Evolutionary conservation across 257 asterid species (phyloP).

Genomic region (Anisodus tanguticus): DNA sequence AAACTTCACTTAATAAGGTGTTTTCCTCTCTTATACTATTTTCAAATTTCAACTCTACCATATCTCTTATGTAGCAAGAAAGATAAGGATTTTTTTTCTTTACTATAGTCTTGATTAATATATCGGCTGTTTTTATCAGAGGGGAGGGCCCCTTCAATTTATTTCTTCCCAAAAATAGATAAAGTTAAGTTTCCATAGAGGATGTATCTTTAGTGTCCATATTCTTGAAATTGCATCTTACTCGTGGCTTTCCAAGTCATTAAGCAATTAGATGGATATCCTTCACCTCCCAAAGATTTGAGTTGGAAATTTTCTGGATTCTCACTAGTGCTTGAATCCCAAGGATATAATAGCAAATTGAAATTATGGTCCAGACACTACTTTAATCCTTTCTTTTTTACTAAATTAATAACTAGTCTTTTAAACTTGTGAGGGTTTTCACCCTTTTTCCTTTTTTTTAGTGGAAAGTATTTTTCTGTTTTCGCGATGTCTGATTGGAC

Average conservation of each 20-base stretch:
- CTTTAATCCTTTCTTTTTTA: slow-evolving; percentile 31
- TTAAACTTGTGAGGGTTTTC: slow-evolving; percentile 24
- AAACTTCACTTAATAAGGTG: background rate
- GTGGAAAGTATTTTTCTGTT: background rate
- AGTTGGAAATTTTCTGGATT: slow-evolving; percentile 32
- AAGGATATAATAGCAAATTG: background rate
- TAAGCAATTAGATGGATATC: slow-evolving; percentile 24
- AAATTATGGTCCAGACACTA: slow-evolving; percentile 21
- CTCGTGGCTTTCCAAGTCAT: slow-evolving; percentile 27
- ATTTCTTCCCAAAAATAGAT: slow-evolving; percentile 37
- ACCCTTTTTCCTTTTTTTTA: no score
- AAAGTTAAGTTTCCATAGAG: slow-evolving; percentile 32
- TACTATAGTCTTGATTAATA: slow-evolving; percentile 7
- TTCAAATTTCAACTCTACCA: slow-evolving; percentile 30
- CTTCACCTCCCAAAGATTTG: slow-evolving; percentile 22
- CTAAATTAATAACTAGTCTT: slow-evolving; percentile 28
- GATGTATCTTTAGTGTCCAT: slow-evolving; percentile 37
- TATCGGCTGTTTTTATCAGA: slow-evolving; percentile 31
- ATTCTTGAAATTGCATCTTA: slow-evolving; percentile 28
- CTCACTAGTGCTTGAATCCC: slow-evolving; percentile 24
- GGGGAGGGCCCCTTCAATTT: slow-evolving; percentile 36
- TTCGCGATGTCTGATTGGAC: background rate
- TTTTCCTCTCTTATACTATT: slow-evolving; percentile 4
- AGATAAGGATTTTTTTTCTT: slow-evolving; percentile 12
- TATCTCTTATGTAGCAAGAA: slow-evolving; percentile 31